Evolutionary conservation across 129 eudicot species (phyloP), one percentile per base, ranked within the genome.

Genomic region (Cynara cardunculus): DNA sequence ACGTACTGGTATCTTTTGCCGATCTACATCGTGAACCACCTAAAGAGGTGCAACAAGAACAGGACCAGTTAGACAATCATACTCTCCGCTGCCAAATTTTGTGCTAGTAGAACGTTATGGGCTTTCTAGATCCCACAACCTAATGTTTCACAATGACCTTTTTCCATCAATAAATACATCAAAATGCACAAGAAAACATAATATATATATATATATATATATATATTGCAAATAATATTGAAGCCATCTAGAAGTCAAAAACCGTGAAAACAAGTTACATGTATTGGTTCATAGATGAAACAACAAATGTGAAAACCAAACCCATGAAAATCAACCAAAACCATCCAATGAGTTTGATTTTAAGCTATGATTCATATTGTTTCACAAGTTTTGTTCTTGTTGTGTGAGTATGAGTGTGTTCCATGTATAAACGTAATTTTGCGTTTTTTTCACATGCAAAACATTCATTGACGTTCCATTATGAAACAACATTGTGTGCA

Each of bases 11-110:
- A 90, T 86, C 81, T 87, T 94, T 84, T 94, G 98, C 56, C 97
- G 82, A 70, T 94, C 98, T 44, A 94, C 97, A 81, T 94, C 98
- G 76, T 94, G 95, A 83, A 94, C 93, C 69, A 94, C 96, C 98
- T 94, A 32, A 30, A 67, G 11, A 37, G 9, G n/a, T 44, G 37
- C 71, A 79, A 82, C 22, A 41, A 24, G 62, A 56, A 74, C 35
- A 65, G 62, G 49, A 16, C 27, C 19, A 26, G 69, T 88, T 41
- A 81, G 30, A 75, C 44, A n/a, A 53, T 21, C 44, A 79, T 31
- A 7, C 34, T 59, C 26, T 44, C 8, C 7, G 7, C 39, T 4
- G 35, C 22, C 25, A 10, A 27, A 1, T 19, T 21, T 18, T 14
- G 25, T 24, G 27, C 41, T 8, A 1, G 9, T 10, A 76, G 3